Conservation (phyloP, 495 filamentous ascomycete species). For the Penicillium herquei region DNA sequence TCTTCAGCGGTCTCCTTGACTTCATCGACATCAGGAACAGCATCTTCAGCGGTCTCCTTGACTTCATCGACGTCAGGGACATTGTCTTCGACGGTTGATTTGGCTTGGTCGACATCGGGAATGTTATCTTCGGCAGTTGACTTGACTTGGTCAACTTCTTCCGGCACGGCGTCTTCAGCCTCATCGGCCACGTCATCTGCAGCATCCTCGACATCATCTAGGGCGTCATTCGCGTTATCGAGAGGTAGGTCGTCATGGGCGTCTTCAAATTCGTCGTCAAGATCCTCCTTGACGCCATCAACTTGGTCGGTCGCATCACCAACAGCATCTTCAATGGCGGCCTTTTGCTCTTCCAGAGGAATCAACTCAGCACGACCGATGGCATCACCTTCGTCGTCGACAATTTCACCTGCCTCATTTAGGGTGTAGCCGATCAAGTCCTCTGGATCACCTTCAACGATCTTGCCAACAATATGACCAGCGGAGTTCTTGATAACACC, state of each 20-base stretch:
- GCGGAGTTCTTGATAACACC: slow-evolving; percentile 54
- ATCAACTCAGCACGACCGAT: slow-evolving; percentile 56
- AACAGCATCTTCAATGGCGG: slow-evolving; percentile 23
- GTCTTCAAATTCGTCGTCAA: slow-evolving; percentile 40
- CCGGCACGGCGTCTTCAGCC: slow-evolving; percentile 3
- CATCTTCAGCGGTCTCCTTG: slow-evolving; percentile 22
- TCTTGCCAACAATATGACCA: slow-evolving; percentile 55
- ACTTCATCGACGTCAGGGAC: slow-evolving; percentile 23
- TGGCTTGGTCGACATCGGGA: slow-evolving; percentile 20
- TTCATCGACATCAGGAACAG: slow-evolving; percentile 19
- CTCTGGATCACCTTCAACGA: slow-evolving; percentile 60
- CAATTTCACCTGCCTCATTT: slow-evolving; percentile 61
- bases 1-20: slow-evolving; percentile 7
- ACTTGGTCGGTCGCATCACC: slow-evolving; percentile 13
- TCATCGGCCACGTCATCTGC: slow-evolving; percentile 15
- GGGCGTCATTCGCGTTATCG: slow-evolving; percentile 23
- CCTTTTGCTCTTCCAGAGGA: slow-evolving; percentile 37
- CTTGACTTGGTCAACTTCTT: slow-evolving; percentile 1
- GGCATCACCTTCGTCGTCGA: slow-evolving; percentile 64
- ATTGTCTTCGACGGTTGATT: slow-evolving; percentile 3
- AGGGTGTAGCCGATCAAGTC: slow-evolving; percentile 59
- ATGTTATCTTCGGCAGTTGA: slow-evolving; percentile 15
- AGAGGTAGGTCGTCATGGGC: slow-evolving; percentile 22
- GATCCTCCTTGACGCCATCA: slow-evolving; percentile 18
- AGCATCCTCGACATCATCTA: slow-evolving; percentile 25